Percentiles rank a stretch among this genome's conserved stretches.
Evolutionary conservation across 179 eudicot genomes (phyloP).

Genomic region (Spergularia azorica): DNA sequence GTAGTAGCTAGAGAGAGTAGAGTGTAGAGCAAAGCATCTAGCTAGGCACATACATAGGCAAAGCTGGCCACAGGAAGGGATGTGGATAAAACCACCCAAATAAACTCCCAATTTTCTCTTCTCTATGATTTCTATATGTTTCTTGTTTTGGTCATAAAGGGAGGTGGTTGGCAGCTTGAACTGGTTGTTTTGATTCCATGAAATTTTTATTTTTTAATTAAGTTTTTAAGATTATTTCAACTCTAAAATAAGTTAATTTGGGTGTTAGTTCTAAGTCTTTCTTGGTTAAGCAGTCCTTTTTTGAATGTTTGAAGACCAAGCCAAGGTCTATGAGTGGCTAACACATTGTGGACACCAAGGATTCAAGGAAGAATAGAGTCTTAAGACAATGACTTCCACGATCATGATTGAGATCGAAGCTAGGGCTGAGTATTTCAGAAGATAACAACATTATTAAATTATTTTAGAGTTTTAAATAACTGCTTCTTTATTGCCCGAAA

Average conservation of each 20-base stretch:
- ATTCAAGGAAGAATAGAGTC: neutral
- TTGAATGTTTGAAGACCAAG: constrained; percentile 18
- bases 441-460: too few relatives aligned
- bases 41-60: neutral
- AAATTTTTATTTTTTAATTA: neutral
- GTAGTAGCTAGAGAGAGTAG: neutral
- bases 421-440: too few relatives aligned
- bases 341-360: constrained; percentile 5
- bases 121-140: neutral
- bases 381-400: neutral
- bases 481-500: too few relatives aligned
- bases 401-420: neutral
- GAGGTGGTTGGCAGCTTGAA: constrained; percentile 10
- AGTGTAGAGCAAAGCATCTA: constrained; percentile 12
- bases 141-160: constrained; percentile 4
- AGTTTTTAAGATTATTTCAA: neutral
- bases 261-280: neutral
- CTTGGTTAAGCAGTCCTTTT: constrained; percentile 16
- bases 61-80: constrained; percentile 22
- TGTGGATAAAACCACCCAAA: constrained; percentile 15
- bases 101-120: neutral
- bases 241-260: neutral
- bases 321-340: constrained; percentile 14
- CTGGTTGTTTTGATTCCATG: neutral
- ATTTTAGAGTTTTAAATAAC: too few relatives aligned